These are phyloP conservation scores for Beauveria sp. DNA, from an alignment of 2,329 filamentous ascomycete species.

Conservation along the genomic window DNA sequence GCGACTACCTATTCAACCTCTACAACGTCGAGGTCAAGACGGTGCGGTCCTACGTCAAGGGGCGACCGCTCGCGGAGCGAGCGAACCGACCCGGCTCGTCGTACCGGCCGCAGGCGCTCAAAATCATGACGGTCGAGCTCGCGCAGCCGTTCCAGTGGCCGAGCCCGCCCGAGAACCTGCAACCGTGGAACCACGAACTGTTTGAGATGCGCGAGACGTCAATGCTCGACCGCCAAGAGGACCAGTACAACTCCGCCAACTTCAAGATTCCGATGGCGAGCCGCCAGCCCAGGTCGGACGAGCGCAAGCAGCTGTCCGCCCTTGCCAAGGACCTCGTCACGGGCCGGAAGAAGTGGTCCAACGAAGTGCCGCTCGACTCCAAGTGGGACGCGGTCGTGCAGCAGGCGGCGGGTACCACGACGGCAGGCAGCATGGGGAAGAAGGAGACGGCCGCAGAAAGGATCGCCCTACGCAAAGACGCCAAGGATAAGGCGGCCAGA, in stretches of 20 bases:
- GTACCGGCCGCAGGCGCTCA: constrained; percentile 65
- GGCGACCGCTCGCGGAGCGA: constrained; percentile 48
- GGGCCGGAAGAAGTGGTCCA: constrained; percentile 55
- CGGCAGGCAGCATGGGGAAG: not conserved
- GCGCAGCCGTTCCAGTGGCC: constrained; percentile 85
- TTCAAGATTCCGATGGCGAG: constrained; percentile 33
- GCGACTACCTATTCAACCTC: constrained; percentile 84
- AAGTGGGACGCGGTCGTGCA: constrained; percentile 35
- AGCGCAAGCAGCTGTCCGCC: constrained; percentile 46
- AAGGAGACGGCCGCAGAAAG: constrained; percentile 17
- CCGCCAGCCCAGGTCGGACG: constrained; percentile 31
- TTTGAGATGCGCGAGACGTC: constrained; percentile 45
- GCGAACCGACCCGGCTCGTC: constrained; percentile 44
- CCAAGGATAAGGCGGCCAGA: not conserved
- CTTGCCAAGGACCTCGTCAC: constrained; percentile 56
- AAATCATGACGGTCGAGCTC: constrained; percentile 94
- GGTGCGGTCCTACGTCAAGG: constrained; percentile 72
- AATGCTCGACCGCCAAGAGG: constrained; percentile 32
- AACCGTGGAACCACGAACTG: constrained; percentile 57
- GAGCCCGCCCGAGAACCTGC: constrained; percentile 52
- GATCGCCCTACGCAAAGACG: constrained; percentile 10
- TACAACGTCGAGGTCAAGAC: constrained; percentile 68
- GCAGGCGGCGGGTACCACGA: constrained; percentile 14
- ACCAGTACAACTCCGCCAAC: constrained; percentile 25
- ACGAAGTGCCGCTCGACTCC: constrained; percentile 36